These are phyloP conservation scores for Incumbomyces delicatus DNA, from an alignment of 2,329 filamentous ascomycete species.

Conservation along the genomic window DNA sequence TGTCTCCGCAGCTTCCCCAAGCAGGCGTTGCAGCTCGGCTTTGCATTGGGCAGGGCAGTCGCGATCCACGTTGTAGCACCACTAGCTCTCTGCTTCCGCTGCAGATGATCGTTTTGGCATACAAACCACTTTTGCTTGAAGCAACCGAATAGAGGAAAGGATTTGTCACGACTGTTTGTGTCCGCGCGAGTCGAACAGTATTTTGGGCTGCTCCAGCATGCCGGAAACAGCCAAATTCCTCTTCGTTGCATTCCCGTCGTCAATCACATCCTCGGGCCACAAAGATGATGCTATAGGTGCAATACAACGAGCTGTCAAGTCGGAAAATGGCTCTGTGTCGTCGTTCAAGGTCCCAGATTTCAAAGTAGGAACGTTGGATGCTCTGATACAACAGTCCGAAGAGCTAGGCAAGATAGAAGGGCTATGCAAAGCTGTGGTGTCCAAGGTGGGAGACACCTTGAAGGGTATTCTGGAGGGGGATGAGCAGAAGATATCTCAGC, in stretches of 20 bases:
- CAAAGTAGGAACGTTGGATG: slow-evolving; percentile 95
- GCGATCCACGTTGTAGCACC: not conserved
- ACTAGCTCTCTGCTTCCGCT: not conserved
- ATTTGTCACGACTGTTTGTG: no score
- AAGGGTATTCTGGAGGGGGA: slow-evolving; percentile 73
- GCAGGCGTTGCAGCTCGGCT: slow-evolving; percentile 1
- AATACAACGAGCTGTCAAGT: slow-evolving; percentile 59
- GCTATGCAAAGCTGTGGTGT: slow-evolving; percentile 69
- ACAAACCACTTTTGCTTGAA: no score
- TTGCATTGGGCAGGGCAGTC: not conserved
- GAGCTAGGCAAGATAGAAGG: slow-evolving; percentile 81
- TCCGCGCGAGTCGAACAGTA: not conserved
- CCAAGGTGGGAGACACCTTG: slow-evolving; percentile 80
- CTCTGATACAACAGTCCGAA: slow-evolving; percentile 89
- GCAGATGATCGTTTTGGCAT: not conserved
- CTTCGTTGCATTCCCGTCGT: slow-evolving; percentile 79
- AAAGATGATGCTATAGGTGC: slow-evolving; percentile 71
- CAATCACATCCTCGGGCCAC: slow-evolving; percentile 72
- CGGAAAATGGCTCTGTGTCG: slow-evolving; percentile 65
- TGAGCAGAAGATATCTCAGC: slow-evolving; percentile 69
- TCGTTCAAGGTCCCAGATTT: slow-evolving; percentile 83
- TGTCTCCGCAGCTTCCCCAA: not conserved
- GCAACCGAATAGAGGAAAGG: no score
- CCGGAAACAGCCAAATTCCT: slow-evolving; percentile 47
- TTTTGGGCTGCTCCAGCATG: slow-evolving; percentile 1